These are phyloP conservation scores for Mollisia scopiformis DNA, from an alignment of 2,329 filamentous ascomycete genomes.

Conservation along the genomic window DNA sequence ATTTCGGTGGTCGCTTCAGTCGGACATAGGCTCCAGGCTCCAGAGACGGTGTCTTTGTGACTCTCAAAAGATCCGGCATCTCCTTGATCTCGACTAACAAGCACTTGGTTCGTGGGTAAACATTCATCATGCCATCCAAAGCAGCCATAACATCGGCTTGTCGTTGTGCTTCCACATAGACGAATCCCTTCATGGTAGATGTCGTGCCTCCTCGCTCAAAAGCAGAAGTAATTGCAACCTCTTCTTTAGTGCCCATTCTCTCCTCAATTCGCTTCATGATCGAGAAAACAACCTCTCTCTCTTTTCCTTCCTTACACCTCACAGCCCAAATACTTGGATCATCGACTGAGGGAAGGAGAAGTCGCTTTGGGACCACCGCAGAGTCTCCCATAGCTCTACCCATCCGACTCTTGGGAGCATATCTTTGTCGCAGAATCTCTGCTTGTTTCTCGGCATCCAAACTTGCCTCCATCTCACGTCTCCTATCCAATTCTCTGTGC, in stretches of 20 bases:
- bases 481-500: constrained; percentile 91
- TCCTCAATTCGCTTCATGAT: constrained; percentile 91
- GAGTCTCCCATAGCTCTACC: constrained; percentile 69
- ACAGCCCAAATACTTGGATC: constrained; percentile 97
- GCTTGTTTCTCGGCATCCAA: constrained; percentile 95
- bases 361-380: constrained; percentile 78
- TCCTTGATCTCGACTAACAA: constrained; percentile 93
- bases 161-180: constrained; percentile 91
- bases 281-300: constrained; percentile 84
- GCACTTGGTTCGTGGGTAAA: constrained; percentile 87
- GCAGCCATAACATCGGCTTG: constrained; percentile 85
- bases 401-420: constrained; percentile 78
- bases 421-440: constrained; percentile 82
- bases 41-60: constrained; percentile 82
- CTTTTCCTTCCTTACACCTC: constrained; percentile 92
- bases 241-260: constrained; percentile 74
- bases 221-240: constrained; percentile 82
- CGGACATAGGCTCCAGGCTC: constrained; percentile 92
- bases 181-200: constrained; percentile 85
- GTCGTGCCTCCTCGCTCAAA: constrained; percentile 85
- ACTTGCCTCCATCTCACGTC: constrained; percentile 83
- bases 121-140: constrained; percentile 82
- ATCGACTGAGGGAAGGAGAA: constrained; percentile 89
- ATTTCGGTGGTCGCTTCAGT: constrained; percentile 77
- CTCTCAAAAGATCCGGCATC: constrained; percentile 93